Evolutionary conservation across 169 alveolate genomes (phyloP), one percentile per base, ranked within the genome.

Genomic region (Plasmodium vivax): DNA sequence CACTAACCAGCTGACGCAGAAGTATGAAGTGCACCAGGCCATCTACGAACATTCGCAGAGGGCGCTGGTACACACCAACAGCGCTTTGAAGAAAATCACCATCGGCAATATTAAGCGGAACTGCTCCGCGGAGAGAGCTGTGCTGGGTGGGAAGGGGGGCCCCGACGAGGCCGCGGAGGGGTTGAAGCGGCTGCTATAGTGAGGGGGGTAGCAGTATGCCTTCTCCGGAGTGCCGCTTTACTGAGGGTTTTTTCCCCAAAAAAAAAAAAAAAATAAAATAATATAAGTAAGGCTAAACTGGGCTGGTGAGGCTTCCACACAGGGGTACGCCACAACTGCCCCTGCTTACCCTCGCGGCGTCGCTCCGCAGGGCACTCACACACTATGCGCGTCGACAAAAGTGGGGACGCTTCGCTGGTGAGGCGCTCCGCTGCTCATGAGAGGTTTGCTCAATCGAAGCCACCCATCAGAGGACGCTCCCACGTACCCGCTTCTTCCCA

Each of bases 21-120:
- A 90, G 54, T 90, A 90, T 71, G 80, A 90, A 36, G 54, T 90
- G 14, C 94, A 90, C 38, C 92, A 81, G 81, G 23, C 74, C 41
- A 72, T 81, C 23, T 90, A 90, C 38, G 84, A 90, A 12, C 56
- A 41, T 12, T 90, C 94, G 14, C 30, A 80, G 43, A 43, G 32
- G 47, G 94, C 94, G 12, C 54, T 90, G 34, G 9, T 32, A 12
- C 82, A 90, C 45, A 90, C 73, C 9, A 80, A 79, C 36, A 36
- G 41, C 5, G 72, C 71, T 38, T 81, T 90, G 84, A 90, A 90
- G 51, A 90, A 62, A 30, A 81, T 58, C 32, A 90, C 94, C 6
- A 43, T 90, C 16, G 23, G 36, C 45, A 81, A 32, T 90, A 90
- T 90, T 81, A 90, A 90, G 54, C n/a, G 51, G n/a, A 32, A 38